Percentiles rank a stretch among this genome's conserved stretches.
Conservation (phyloP, 1,139 yeast species). For the Taphrina communis region DNA sequence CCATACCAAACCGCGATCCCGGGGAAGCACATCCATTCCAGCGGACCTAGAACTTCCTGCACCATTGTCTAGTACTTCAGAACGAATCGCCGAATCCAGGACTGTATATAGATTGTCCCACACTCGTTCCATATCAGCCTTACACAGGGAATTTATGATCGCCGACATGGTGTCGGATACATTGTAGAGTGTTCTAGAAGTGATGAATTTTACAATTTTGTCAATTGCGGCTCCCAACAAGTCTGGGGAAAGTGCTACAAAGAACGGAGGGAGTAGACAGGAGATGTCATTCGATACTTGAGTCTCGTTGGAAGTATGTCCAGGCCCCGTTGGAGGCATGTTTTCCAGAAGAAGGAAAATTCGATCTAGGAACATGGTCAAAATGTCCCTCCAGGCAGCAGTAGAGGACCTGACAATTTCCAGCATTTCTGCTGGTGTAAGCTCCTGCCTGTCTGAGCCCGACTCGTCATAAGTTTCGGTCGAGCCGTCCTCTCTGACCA, state of each 20-base stretch:
- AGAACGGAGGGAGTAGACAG: conserved; percentile 69
- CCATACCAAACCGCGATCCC: conserved; percentile 80
- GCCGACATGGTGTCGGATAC: conserved; percentile 57
- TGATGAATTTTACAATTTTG: conserved; percentile 59
- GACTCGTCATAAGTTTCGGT: conserved; percentile 1
- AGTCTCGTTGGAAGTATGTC: conserved; percentile 44
- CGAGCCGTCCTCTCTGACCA: conserved; percentile 37
- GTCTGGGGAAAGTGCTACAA: conserved; percentile 73
- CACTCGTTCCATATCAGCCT: conserved; percentile 71
- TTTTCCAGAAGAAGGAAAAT: conserved; percentile 74
- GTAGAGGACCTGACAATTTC: conserved; percentile 76
- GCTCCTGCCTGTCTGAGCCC: conserved; percentile 44
- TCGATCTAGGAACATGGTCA: conserved; percentile 64
- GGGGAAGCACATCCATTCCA: conserved; percentile 69
- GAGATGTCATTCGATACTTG: conserved; percentile 54
- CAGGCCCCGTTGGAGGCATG: conserved; percentile 66
- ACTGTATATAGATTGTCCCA: conserved; percentile 52
- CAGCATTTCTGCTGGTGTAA: conserved; percentile 53
- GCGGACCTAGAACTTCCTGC: conserved; percentile 76
- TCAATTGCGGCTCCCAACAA: conserved; percentile 62
- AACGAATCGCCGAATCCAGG: conserved; percentile 56
- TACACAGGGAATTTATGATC: conserved; percentile 71
- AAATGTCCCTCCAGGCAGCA: conserved; percentile 67
- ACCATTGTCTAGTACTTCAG: conserved; percentile 78
- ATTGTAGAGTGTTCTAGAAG: conserved; percentile 32